Conservation (phyloP, 345 rosid genomes). For the Noccaea caerulescens region DNA sequence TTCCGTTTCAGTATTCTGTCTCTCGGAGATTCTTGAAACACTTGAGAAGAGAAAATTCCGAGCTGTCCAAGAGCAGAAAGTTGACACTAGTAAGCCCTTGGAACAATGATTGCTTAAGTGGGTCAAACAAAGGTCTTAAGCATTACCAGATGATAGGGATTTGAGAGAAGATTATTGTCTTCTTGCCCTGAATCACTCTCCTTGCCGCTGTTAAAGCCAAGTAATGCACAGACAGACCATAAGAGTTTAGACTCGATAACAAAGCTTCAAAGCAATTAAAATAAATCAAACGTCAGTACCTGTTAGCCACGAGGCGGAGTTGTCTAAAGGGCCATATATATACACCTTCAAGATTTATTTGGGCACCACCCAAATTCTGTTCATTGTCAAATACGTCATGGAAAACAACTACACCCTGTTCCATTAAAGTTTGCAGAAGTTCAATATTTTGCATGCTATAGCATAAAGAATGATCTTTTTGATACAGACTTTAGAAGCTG, state of each 20-base stretch:
- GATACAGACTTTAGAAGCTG: constrained; percentile 11
- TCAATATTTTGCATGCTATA: constrained; percentile 26
- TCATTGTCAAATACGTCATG: constrained; percentile 90
- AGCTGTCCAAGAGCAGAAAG: constrained; percentile 62
- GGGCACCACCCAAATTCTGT: constrained; percentile 85
- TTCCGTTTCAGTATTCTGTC: constrained; percentile 83
- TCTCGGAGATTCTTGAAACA: constrained; percentile 87
- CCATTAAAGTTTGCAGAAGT: constrained; percentile 34
- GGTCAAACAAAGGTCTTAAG: constrained; percentile 18
- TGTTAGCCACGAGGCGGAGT: constrained; percentile 90
- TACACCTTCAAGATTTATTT: constrained; percentile 92
- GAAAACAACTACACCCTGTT: constrained; percentile 93
- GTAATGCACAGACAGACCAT: constrained; percentile 30
- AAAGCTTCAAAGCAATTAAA: not conserved
- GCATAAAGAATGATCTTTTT: constrained; percentile 1
- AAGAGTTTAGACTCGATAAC: not conserved
- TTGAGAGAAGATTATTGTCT: constrained; percentile 81
- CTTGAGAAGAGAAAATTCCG: constrained; percentile 97
- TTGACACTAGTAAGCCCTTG: constrained; percentile 30
- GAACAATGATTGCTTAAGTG: constrained; percentile 16
- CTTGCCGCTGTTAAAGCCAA: constrained; percentile 65
- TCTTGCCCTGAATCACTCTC: constrained; percentile 80
- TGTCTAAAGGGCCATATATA: constrained; percentile 99
- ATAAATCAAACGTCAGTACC: constrained; percentile 50
- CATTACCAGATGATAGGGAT: constrained; percentile 96